Conservation (phyloP, 306 rosid species). For the Glycyrrhiza uralensis region DNA sequence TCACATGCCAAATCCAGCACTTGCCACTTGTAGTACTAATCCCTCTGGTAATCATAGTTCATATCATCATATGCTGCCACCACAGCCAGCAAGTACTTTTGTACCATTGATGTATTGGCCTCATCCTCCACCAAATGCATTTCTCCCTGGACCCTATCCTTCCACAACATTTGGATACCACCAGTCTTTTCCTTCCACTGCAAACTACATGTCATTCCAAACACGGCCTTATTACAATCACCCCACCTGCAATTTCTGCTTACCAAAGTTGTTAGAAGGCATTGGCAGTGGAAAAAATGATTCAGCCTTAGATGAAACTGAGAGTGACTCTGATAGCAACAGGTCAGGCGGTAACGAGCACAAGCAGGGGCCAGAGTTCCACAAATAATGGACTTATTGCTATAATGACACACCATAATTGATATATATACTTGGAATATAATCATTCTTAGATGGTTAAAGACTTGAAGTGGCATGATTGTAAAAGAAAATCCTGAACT, state of each 20-base stretch:
- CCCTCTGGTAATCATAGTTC: constrained; percentile 35
- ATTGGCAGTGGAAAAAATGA: constrained; percentile 37
- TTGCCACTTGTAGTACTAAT: constrained; percentile 30
- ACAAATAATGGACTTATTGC: constrained; percentile 18
- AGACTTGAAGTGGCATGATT: constrained; percentile 6
- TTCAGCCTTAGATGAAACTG: constrained; percentile 32
- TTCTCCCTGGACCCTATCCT: constrained; percentile 49
- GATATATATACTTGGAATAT: not conserved
- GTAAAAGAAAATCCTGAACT: not conserved
- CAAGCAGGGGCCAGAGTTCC: constrained; percentile 27
- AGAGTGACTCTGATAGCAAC: constrained; percentile 46
- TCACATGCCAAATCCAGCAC: constrained; percentile 29
- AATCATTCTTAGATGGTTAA: not conserved
- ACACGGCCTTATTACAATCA: constrained; percentile 49
- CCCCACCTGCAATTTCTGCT: constrained; percentile 28
- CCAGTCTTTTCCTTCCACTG: constrained; percentile 48
- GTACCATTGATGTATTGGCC: constrained; percentile 83
- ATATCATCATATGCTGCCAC: constrained; percentile 42
- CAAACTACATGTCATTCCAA: constrained; percentile 50
- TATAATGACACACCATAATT: not conserved
- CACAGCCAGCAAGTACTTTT: constrained; percentile 44
- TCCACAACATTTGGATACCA: constrained; percentile 51
- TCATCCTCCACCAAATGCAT: constrained; percentile 65
- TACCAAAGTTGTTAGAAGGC: constrained; percentile 37
- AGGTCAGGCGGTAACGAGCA: constrained; percentile 44